Evolutionary conservation across 1,139 yeast species (phyloP), one percentile per base, ranked within the genome.

Genomic region (Citeromyces hawaiiensis): DNA sequence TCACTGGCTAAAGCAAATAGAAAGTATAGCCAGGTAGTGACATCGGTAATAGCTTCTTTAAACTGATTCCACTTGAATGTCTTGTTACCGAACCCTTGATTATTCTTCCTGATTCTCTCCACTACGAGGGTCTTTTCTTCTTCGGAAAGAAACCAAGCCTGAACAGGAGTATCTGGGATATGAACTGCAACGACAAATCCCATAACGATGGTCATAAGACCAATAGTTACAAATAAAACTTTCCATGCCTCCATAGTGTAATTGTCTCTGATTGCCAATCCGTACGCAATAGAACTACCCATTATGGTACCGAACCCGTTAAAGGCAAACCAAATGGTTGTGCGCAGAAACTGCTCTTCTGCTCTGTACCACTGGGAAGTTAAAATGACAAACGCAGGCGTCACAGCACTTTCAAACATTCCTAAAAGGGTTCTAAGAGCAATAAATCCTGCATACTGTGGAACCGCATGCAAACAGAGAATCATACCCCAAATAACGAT

Each of bases 351-450:
- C 42, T 62, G 74, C 53, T 70, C 78, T 32, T 61, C 69, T 47
- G 59, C 61, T 37, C 61, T 68, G 55, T 71, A 75, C 66, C 72
- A 76, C 52, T 69, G 73, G 17, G 71, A 61, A 8, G 79, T 72
- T 36, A 76, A 57, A 37, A 71, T 60, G 36, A 72, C 68, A 47
- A 70, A 64, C 1, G 74, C 68, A 2, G 81, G 79, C 2, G 74
- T 68, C 6, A 69, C 60, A 39, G 64, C 60, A 40, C 66, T 55
- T 48, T 72, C 79, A 25, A 67, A 59, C 47, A 64, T 54, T 2
- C 78, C 79, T 18, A 70, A 50, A 21, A 72, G 44, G 3, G 68
- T 63, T 48, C 78, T 59, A 36, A 68, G 53, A 2, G 63, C 55
- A 29, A 68, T 52, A 35, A 72, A 60, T 0, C 66, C 64, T 10